These are phyloP conservation scores for thale cress (Arabidopsis thaliana) DNA, from an alignment of 345 rosid genomes.

Conservation along the genomic window TAIR10.1 NC_003075.7:414001-414500, in stretches of 20 bases:
- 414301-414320: background rate
- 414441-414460: background rate
- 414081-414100: too few relatives aligned
- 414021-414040: too few relatives aligned
- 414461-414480: background rate
- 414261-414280: background rate
- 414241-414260: background rate
- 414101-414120: too few relatives aligned
- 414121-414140: too few relatives aligned
- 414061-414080: too few relatives aligned
- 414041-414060: too few relatives aligned
- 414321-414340: constrained; percentile 2
- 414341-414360: constrained; percentile 23
- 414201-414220: background rate
- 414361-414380: constrained; percentile 7
- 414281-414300: background rate
- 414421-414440: too few relatives aligned
- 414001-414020: too few relatives aligned
- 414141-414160: too few relatives aligned
- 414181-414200: background rate
- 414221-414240: background rate
- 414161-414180: background rate
- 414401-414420: background rate
- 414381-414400: background rate
- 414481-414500: constrained; percentile 8